Conservation (phyloP, 176 grass and related monocot genomes). For the Pharus latifolius region DNA sequence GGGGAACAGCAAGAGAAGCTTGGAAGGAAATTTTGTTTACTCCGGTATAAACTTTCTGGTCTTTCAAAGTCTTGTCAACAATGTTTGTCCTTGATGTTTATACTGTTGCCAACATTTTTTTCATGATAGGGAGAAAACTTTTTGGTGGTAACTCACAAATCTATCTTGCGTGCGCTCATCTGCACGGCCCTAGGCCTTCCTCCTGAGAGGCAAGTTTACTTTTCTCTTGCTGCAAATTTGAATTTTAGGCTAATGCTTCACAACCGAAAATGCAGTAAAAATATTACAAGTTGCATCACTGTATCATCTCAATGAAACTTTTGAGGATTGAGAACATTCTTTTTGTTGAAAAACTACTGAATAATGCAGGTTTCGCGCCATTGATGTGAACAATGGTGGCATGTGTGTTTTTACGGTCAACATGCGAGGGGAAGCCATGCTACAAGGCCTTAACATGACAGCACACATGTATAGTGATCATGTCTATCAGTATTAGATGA, state of each 20-base stretch:
- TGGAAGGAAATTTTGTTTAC: conserved; percentile 72
- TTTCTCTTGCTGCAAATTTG: background rate
- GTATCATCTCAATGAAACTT: background rate
- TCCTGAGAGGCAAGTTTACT: conserved; percentile 52
- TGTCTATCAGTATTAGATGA: conserved; percentile 45
- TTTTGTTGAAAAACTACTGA: background rate
- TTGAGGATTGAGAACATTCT: background rate
- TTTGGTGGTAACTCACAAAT: conserved; percentile 78
- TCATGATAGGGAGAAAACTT: conserved; percentile 44
- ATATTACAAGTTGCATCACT: background rate
- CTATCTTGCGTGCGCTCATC: conserved; percentile 68
- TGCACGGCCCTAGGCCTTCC: conserved; percentile 63
- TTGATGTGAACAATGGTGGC: conserved; percentile 79
- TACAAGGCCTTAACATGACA: conserved; percentile 76
- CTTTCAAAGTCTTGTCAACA: background rate
- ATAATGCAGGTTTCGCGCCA: conserved; percentile 49
- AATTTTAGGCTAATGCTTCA: background rate
- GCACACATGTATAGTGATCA: conserved; percentile 76
- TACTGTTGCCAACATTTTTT: background rate
- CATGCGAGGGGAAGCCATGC: conserved; percentile 69
- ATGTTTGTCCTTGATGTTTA: background rate
- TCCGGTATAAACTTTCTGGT: conserved; percentile 19
- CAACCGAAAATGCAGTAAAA: background rate
- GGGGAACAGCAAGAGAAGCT: conserved; percentile 58
- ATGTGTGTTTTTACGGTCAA: conserved; percentile 72